Evolutionary conservation across 768 basidiomycete species (phyloP).

Genomic region (Suillus americanus): DNA sequence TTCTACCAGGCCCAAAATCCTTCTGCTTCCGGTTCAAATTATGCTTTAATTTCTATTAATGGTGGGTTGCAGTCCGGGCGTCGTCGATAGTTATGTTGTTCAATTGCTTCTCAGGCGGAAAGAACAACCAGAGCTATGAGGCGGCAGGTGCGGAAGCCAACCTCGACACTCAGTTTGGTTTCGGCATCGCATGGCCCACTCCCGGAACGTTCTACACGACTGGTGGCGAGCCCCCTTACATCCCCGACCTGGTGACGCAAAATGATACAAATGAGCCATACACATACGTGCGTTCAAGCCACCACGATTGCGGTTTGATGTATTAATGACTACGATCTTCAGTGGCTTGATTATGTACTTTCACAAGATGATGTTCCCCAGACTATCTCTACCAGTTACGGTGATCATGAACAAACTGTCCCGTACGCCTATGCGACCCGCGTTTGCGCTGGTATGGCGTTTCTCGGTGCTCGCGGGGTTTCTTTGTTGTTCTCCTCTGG

Average conservation of each 20-base stretch:
- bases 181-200: conserved; percentile 63
- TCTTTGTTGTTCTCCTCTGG: conserved; percentile 67
- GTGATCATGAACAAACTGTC: conserved; percentile 74
- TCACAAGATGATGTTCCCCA: conserved; percentile 47
- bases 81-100: conserved; percentile 7
- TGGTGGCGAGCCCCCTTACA: conserved; percentile 59
- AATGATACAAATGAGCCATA: conserved; percentile 52
- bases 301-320: background rate
- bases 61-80: conserved; percentile 35
- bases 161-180: conserved; percentile 67
- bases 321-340: conserved; percentile 7
- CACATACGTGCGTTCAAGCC: conserved; percentile 30
- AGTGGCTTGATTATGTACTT: conserved; percentile 67
- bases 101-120: conserved; percentile 44
- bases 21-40: conserved; percentile 48
- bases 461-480: conserved; percentile 66
- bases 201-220: conserved; percentile 62
- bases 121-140: conserved; percentile 54
- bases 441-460: conserved; percentile 60
- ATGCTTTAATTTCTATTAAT: conserved; percentile 53
- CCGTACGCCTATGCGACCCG: conserved; percentile 58
- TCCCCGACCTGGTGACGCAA: conserved; percentile 42
- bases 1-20: conserved; percentile 53
- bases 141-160: conserved; percentile 65
- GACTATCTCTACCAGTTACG: conserved; percentile 72